phyloP scores from a whole-genome alignment of 192 early-diverging fungal genomes.

The Umbelopsis vinacea region DNA sequence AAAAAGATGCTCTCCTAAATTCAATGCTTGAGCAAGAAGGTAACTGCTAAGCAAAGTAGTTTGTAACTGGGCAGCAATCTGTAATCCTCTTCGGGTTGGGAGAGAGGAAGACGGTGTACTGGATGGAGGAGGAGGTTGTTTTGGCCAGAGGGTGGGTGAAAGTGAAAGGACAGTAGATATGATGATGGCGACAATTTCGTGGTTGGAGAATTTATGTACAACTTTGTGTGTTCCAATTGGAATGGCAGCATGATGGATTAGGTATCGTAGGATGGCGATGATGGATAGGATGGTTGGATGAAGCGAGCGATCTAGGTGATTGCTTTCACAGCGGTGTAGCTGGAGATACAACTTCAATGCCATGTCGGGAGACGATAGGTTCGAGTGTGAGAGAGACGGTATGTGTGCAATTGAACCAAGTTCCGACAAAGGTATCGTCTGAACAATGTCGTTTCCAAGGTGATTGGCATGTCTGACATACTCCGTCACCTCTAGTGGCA shows the following conservation, averaged over 20 bases:
- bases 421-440: not conserved
- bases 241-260: slow-evolving; percentile 41
- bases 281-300: slow-evolving; percentile 18
- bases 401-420: slow-evolving; percentile 29
- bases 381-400: not conserved
- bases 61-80: slow-evolving; percentile 53
- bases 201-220: slow-evolving; percentile 42
- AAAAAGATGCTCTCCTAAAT: slow-evolving; percentile 30
- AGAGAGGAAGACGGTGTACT: slow-evolving; percentile 27
- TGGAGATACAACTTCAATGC: not conserved
- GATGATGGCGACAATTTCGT: slow-evolving; percentile 54
- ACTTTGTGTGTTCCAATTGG: not conserved
- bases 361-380: not conserved
- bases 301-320: not conserved
- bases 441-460: slow-evolving; percentile 21
- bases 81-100: slow-evolving; percentile 43
- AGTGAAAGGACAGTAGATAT: slow-evolving; percentile 38
- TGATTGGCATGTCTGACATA: slow-evolving; percentile 50
- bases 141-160: slow-evolving; percentile 21
- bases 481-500: slow-evolving; percentile 34
- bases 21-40: slow-evolving; percentile 42
- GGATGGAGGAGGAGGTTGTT: not conserved
- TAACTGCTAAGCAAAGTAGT: slow-evolving; percentile 40
- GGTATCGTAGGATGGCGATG: slow-evolving; percentile 41
- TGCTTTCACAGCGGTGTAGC: not conserved